Percentiles rank a stretch among this genome's conserved stretches.
Evolutionary conservation across 2,329 filamentous ascomycete genomes (phyloP).

Genomic region (Aureobasidium sp.): DNA sequence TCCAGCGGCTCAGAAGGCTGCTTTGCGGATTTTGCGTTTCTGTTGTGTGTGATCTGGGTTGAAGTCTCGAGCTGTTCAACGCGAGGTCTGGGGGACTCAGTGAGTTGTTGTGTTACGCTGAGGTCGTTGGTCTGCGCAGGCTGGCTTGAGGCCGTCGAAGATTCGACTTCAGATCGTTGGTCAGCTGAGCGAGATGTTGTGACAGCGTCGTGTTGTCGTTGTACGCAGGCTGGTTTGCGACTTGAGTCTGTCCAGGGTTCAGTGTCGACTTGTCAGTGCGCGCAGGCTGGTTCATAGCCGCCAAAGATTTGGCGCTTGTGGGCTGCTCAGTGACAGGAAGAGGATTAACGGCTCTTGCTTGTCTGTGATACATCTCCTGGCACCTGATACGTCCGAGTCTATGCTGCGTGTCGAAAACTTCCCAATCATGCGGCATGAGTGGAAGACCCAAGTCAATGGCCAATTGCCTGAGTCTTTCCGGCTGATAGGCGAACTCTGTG

Average conservation of each 20-base stretch:
- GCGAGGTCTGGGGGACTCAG: neutral
- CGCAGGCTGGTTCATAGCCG: neutral
- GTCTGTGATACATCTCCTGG: neutral
- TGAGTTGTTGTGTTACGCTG: neutral
- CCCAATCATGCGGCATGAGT: neutral
- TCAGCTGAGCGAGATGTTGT: neutral
- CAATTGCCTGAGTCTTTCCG: neutral
- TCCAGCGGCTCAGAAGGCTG: neutral
- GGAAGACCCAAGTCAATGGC: neutral
- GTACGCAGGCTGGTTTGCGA: neutral
- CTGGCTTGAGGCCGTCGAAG: neutral
- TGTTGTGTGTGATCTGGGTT: neutral
- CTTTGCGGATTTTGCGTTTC: neutral
- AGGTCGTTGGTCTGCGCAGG: neutral
- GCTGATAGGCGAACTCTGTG: neutral
- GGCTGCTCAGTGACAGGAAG: neutral
- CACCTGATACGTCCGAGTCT: neutral
- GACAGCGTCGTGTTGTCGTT: neutral
- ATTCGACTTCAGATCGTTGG: neutral
- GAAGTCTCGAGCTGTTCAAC: neutral
- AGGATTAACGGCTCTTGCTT: neutral
- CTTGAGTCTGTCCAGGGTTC: neutral
- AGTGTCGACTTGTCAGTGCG: neutral
- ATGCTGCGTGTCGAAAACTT: neutral
- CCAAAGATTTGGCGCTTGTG: neutral